phyloP scores from a whole-genome alignment of 2,329 filamentous ascomycete species.

The Pestalotiopsis sp. region DNA sequence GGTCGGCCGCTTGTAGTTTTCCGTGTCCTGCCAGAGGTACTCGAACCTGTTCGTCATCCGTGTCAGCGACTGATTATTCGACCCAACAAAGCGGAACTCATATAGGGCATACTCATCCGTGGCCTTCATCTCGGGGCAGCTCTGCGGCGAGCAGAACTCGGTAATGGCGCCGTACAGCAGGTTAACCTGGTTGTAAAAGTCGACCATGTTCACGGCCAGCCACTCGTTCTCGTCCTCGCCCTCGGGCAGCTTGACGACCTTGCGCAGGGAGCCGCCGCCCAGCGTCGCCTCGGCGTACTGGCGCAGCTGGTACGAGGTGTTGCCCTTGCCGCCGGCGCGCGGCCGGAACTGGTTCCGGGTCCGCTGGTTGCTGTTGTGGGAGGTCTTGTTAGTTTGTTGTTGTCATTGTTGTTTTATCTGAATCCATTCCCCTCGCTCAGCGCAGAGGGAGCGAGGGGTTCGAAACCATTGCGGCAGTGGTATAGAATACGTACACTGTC shows the following conservation, averaged over 20 bases:
- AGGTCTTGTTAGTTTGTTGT: conserved; percentile 35
- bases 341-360: conserved; percentile 91
- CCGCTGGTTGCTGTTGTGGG: conserved; percentile 70
- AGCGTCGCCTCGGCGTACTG: conserved; percentile 98
- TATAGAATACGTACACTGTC: conserved; percentile 46
- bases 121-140: conserved; percentile 99
- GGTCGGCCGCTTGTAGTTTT: conserved; percentile 91
- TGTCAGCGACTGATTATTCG: neutral
- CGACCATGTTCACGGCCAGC: conserved; percentile 98
- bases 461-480: no score
- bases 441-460: conserved; percentile 19
- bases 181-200: conserved; percentile 99
- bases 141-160: conserved; percentile 96
- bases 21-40: conserved; percentile 97
- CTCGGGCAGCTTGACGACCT: conserved; percentile 95
- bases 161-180: conserved; percentile 98
- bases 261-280: conserved; percentile 89
- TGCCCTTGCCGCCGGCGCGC: conserved; percentile 80
- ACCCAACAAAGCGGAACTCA: neutral
- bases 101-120: conserved; percentile 78
- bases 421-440: conserved; percentile 8
- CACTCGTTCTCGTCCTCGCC: conserved; percentile 98
- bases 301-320: conserved; percentile 84
- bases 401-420: conserved; percentile 28
- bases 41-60: conserved; percentile 69